These are phyloP conservation scores for Pichia sp. DNA, from an alignment of 1,139 yeast species.

Conservation along the genomic window DNA sequence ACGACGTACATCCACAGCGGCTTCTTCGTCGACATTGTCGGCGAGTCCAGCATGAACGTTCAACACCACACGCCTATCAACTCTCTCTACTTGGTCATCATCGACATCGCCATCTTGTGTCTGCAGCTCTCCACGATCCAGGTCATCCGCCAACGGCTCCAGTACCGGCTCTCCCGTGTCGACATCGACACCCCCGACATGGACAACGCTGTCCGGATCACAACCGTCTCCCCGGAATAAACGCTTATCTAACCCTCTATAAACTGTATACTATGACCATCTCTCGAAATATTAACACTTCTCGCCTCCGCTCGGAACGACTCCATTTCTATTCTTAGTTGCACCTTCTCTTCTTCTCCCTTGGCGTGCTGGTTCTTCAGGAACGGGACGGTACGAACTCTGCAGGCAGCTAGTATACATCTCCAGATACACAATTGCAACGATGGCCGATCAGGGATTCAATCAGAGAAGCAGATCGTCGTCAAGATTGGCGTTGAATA, in stretches of 20 bases:
- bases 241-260: background rate
- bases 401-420: too few relatives aligned
- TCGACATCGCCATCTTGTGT: constrained; percentile 5
- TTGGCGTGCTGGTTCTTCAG: too few relatives aligned
- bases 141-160: constrained; percentile 3
- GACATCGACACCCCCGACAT: too few relatives aligned
- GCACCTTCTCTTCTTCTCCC: too few relatives aligned
- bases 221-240: background rate
- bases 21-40: constrained; percentile 7
- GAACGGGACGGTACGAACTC: too few relatives aligned
- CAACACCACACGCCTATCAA: background rate
- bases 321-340: too few relatives aligned
- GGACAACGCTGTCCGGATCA: background rate
- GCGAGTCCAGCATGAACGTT: constrained; percentile 2
- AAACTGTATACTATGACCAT: background rate
- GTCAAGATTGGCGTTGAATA: background rate
- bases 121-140: constrained; percentile 7
- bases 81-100: background rate
- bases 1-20: constrained; percentile 2
- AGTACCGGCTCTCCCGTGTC: background rate
- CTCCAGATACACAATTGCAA: background rate
- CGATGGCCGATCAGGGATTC: background rate
- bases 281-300: background rate
- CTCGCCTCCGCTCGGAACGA: background rate
- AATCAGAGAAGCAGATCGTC: background rate